These are phyloP conservation scores for Pythium angustatum DNA, from an alignment of 352 stramenopile species.

Conservation along the genomic window DNA sequence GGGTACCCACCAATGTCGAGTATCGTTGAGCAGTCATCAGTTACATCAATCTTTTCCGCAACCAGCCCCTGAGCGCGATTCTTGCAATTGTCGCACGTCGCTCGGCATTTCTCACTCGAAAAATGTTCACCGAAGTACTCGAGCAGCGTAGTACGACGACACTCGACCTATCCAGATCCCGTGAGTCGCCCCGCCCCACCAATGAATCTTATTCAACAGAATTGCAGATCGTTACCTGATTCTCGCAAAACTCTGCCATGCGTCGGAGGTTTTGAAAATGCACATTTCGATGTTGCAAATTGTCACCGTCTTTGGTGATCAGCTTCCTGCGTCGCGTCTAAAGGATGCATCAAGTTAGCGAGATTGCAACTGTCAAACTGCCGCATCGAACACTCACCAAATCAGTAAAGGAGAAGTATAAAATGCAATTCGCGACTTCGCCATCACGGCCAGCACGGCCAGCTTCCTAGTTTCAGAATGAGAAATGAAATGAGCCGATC, in stretches of 20 bases:
- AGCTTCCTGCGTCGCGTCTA: constrained; percentile 69
- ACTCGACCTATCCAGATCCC: constrained; percentile 49
- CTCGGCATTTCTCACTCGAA: constrained; percentile 61
- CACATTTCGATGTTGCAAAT: constrained; percentile 77
- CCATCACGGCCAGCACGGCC: constrained; percentile 81
- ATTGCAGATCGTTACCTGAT: constrained; percentile 43
- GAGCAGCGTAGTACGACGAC: constrained; percentile 73
- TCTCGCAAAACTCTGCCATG: constrained; percentile 89
- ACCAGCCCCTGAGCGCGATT: constrained; percentile 63
- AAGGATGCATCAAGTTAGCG: not conserved
- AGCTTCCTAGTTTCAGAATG: constrained; percentile 57
- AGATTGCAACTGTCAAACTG: not conserved
- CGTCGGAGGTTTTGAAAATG: constrained; percentile 81
- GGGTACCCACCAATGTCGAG: constrained; percentile 58
- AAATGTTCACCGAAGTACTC: constrained; percentile 92
- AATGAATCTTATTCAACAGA: not conserved
- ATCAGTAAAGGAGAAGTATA: constrained; percentile 87
- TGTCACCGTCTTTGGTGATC: constrained; percentile 81
- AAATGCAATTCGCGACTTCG: constrained; percentile 80
- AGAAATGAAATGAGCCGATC: not conserved
- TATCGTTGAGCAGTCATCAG: constrained; percentile 63
- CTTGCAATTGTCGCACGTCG: constrained; percentile 89
- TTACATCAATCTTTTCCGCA: constrained; percentile 79
- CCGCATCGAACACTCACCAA: constrained; percentile 37
- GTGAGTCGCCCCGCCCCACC: not conserved